Base-by-base conservation (phyloP, 495 filamentous ascomycete species). In the Neurospora cerealis region DNA sequence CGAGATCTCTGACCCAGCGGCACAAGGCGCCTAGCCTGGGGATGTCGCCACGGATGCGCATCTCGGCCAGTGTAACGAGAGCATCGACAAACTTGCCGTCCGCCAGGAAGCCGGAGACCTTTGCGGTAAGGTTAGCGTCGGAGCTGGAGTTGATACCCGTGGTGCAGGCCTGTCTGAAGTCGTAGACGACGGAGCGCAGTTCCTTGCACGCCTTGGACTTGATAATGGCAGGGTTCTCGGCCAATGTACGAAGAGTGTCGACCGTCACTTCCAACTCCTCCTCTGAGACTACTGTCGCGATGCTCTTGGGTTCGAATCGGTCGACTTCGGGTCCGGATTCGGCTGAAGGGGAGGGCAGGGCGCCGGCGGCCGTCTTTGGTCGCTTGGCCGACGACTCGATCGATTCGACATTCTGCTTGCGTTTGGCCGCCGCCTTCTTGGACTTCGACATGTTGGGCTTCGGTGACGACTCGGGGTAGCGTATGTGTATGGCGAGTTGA, bases 1-100 rank as follows among this genome's bases (percentile, higher is more conserved):
- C 85, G 34, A 86, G 78, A 70, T 86, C 85, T 69, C 85, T 76
- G 40, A 87, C 85, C 85, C 85, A 87, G 46, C 85, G 79, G 72
- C 83, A 85, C 11, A 87, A 77, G 2, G 85, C 83, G 5, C 85
- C 85, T 9, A 86, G 77, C 69, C 85, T 85, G 13, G 83, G 84
- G 28, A 76, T 78, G 46, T 86, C 77, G 13, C 78, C 75, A 37
- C 83, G 76, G 7, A 85, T 83, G 21, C 78, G 75, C 84, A 86
- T 87, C 81, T 86, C 85, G 42, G 83, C 79, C n/a, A 85, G 78
- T 37, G 84, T 72, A 17, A 86, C 80, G 34, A 78, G 75, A 2
- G 84, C 83, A 21, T 86, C 83, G 15, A 75, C 80, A 70, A 80
- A 82, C 71, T 81, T 80, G 24, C 77, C 84, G 76, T 87, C 85